phyloP scores from a whole-genome alignment of 345 rosid species.

The Cardiospermum halicacabum region DNA sequence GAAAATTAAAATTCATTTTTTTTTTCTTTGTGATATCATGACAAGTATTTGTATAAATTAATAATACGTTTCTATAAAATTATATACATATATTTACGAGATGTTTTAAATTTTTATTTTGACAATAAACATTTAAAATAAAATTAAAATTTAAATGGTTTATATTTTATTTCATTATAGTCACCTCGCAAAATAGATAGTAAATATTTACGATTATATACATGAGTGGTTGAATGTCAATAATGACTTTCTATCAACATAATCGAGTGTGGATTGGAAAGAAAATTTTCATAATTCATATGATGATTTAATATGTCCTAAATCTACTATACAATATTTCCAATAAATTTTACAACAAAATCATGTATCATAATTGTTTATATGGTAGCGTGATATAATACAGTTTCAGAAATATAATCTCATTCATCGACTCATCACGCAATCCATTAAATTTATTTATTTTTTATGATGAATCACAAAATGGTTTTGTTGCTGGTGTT shows the following conservation, averaged over 20 bases:
- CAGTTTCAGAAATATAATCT: slow-evolving; percentile 1
- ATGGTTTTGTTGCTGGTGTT: slow-evolving; percentile 1
- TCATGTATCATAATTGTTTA: slow-evolving; percentile 22
- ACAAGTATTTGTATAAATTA: no score
- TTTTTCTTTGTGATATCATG: no score
- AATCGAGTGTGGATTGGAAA: neutral
- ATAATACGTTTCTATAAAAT: no score
- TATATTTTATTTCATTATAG: no score
- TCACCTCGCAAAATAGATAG: no score
- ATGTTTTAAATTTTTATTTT: no score
- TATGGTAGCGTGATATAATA: slow-evolving; percentile 13
- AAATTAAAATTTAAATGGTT: no score
- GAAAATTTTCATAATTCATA: slow-evolving; percentile 9
- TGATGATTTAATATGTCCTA: slow-evolving; percentile 6
- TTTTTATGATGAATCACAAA: neutral
- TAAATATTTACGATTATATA: no score
- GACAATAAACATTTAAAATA: no score
- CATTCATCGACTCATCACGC: neutral
- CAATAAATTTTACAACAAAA: slow-evolving; percentile 13
- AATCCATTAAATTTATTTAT: slow-evolving; percentile 11
- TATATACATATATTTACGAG: no score
- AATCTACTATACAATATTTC: neutral
- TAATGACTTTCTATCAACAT: neutral
- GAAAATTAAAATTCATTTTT: no score
- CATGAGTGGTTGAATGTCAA: neutral